Evolutionary conservation across 805 yeast genomes (phyloP), one percentile per base, ranked within the genome.

Genomic region (Kurtzmaniella fragi): DNA sequence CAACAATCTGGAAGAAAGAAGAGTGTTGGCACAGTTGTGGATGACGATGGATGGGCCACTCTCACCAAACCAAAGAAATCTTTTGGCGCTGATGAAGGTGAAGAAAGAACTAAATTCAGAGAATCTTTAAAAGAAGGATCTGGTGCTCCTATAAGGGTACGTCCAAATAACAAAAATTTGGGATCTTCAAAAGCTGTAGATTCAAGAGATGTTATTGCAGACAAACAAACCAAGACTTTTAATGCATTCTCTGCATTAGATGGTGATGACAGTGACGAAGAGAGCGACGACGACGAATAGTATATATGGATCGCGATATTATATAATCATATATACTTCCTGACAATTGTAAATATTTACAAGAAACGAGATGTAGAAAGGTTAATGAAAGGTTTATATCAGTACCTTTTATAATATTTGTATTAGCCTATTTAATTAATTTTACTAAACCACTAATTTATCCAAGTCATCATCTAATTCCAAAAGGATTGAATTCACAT

Each of bases 41-140:
- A 84, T 55, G 84, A 80, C 42, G 91, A 85, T 45, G 95, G 95
- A 34, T 85, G 93, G 91, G 84, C 84, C 42, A 82, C 91, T 16
- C 62, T 75, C 46, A 64, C 71, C 38, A 67, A 70, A 49, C 63
- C 67, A 34, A 72, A 66, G 50, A 68, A 68, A 42, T 64, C 73
- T 11, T 70, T 75, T 42, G 78, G 78, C 49, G 62, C 64, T 28
- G 77, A 72, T 41, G 77, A 70, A 14, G 72, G 59, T 32, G 77
- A 69, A 20, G 80, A 75, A 42, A 70, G 70, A 43, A 60, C 63
- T 37, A 56, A 64, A 35, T 67, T 68, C 50, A 65, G 71, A 53
- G 76, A 73, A 44, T 54, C 68, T 42, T 53, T 69, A 38, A 74
- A 72, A 56, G 81, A 78, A 42, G 55, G 57, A 28, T 55, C 74